Evolutionary conservation across 1,139 yeast species (phyloP), one percentile per base, ranked within the genome.

Genomic region (Geotrichum fermentans): DNA sequence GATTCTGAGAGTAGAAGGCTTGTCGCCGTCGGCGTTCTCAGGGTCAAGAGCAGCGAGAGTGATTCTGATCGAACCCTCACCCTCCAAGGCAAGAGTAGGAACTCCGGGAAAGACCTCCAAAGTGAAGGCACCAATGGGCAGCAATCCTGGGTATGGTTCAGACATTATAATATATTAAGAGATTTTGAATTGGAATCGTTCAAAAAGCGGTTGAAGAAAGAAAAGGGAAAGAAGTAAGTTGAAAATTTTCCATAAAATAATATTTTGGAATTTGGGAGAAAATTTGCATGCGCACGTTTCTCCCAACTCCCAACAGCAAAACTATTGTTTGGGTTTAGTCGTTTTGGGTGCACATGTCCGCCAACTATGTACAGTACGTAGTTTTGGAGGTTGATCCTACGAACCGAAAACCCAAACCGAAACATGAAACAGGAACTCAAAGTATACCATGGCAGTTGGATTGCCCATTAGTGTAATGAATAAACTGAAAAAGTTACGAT

Each of bases 1-100:
- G 49, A 57, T 38, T 54, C 59, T 13, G 42, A 51, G 42, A 45
- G 47, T 40, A 16, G 50, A 46, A 32, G 49, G 55, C 40, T 34
- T 33, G 50, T 74, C 78, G 63, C 86, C 86, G 64, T 86, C 94
- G 18, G 40, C 43, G 32, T 47, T 40, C 10, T 33, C 46, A 56
- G 96, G 95, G 71, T 92, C 97, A 63, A 92, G 77, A 53, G 98
- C 95, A 59, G 97, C 98, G 78, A 92, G 79, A 52, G 97, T 90
- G 64, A 92, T 69, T 71, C 95, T 85, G 60, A 92, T 80, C 57
- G 97, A 96, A 66, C 81, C 82, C 55, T 85, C 95, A 52, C 82
- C 84, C 58, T 83, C 85, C 64, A 85, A 80, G 56, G 97, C 96
- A 54, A 90, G 89, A 45, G 81, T 80, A 58, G 96, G 95, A 59